Base-by-base conservation (phyloP, 768 basidiomycete genomes). In the Pisolithus orientalis region DNA sequence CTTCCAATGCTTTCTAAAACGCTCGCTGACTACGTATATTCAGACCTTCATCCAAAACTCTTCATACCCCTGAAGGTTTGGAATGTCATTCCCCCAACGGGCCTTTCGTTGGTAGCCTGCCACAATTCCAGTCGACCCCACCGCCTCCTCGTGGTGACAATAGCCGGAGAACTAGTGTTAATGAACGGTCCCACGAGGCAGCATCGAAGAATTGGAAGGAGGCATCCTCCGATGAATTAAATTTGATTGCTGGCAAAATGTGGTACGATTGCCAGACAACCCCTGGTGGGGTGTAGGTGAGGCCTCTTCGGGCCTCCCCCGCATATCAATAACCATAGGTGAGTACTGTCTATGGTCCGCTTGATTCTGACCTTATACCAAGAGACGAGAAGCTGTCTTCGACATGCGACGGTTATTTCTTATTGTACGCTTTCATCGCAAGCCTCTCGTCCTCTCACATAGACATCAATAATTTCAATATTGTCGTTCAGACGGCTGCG, bases 121-220 rank as follows among this genome's bases (percentile, higher is more conserved):
- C 66, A 2, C 66, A 54, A 45, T 68, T 44, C 28, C 59, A 46
- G 38, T 68, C 66, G 5, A 68, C 68, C 45, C 66, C 68, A 5
- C 54, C 44, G 6, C 17, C n/a, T 38, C 43, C 43, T 38, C 54
- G 59, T 1, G 57, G 47, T 21, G 13, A 21, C 32, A 42, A 44
- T 4, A 42, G 48, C 31, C 29, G 49, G 2, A 40, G 21, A 28
- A 29, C 8, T 24, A 39, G 25, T 5, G 31, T 27, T 4, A 9
- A 39, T 29, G 14, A 34, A 11, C 34, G 4, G 13, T 13, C 24
- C n/a, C 39, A 21, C 21, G 2, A 21, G 21, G 21, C 21, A 4
- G 55, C 47, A 14, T 55, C 56, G 13, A 34, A 34, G 8, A 38
- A 28, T 6, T 25, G 31, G 40, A 44, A 45, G 17, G 55, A 54